Base-by-base conservation (phyloP, 352 stramenopile species). In the Globisporangium emineosum region DNA sequence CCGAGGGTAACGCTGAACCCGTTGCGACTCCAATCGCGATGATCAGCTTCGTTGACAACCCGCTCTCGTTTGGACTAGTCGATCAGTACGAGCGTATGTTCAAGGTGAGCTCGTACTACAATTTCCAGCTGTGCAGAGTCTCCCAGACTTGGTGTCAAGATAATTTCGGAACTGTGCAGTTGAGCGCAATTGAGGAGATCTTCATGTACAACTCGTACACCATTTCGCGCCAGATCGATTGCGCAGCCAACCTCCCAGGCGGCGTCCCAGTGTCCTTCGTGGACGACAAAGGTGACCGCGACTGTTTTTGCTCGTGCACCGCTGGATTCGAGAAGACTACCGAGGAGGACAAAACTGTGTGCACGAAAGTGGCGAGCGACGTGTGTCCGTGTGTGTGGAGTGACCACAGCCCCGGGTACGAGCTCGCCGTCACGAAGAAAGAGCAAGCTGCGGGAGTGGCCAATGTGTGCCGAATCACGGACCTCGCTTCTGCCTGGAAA, bases 151-250 rank as follows among this genome's bases (percentile, higher is more conserved):
- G 29, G 29, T 32, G 29, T 5, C 29, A 32, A 32, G 29, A 32
- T 5, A 5, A 6, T 2, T 32, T 32, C 25, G 75, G 81, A 32
- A 76, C 62, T 52, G 65, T 87, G 57, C 25, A 73, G 25, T 54
- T 89, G 8, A 12, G 54, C 6, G 61, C 83, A 10, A 53, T 45
- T 0, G 69, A 76, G 1, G 77, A 89, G 27, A 59, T 91, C 42
- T 89, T 81, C 67, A 70, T 84, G 69, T 89, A 86, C 72, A 87
- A 88, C 33, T 79, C 82, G 55, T 84, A 86, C 66, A 74, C 66
- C 9, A 64, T 85, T 35, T 67, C 65, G 8, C 75, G 77, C 0
- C 70, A 68, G 7, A 29, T 81, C 23, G 52, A 82, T 15, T 91
- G 82, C 43, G 62, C 50, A 1, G 15, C 67, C 5, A 37, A n/a